phyloP scores from a whole-genome alignment of 257 asterid species.

The Nicotiana tomentosiformis region DNA sequence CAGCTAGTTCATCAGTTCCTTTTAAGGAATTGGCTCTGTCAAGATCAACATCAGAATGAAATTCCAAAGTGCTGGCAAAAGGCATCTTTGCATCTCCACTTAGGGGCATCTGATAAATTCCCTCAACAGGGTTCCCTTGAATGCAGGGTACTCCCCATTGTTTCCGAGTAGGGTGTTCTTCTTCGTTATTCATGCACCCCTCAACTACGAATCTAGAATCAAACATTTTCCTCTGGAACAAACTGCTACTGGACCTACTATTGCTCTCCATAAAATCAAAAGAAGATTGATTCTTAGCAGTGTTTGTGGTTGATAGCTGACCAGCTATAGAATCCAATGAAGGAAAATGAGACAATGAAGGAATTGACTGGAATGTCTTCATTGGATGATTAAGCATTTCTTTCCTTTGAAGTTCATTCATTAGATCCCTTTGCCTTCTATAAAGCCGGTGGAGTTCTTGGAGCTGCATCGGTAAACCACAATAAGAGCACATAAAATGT shows the following conservation, averaged over 20 bases:
- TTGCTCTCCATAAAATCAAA: conserved; percentile 15
- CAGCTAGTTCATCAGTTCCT: conserved; percentile 22
- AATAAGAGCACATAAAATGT: background rate
- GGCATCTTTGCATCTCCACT: conserved; percentile 17
- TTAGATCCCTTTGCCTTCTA: conserved; percentile 59
- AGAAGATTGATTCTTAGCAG: conserved; percentile 8
- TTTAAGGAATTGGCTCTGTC: conserved; percentile 8
- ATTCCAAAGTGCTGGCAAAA: background rate
- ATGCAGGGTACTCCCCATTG: conserved; percentile 8
- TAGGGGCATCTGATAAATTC: conserved; percentile 6
- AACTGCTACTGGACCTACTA: conserved; percentile 3
- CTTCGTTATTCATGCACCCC: background rate
- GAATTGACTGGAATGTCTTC: conserved; percentile 15
- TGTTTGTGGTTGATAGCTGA: conserved; percentile 12
- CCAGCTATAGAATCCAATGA: conserved; percentile 17
- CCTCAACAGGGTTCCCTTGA: conserved; percentile 6
- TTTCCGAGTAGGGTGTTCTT: conserved; percentile 6
- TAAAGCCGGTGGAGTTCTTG: conserved; percentile 82
- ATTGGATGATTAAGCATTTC: conserved; percentile 11
- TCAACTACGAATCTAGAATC: conserved; percentile 28
- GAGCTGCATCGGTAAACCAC: conserved; percentile 36
- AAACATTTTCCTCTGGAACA: conserved; percentile 11
- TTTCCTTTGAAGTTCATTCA: conserved; percentile 38
- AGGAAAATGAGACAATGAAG: conserved; percentile 25
- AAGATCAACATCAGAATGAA: conserved; percentile 18